phyloP scores from a whole-genome alignment of 1,284 basidiomycete species.

The Moniliella sp. region DNA sequence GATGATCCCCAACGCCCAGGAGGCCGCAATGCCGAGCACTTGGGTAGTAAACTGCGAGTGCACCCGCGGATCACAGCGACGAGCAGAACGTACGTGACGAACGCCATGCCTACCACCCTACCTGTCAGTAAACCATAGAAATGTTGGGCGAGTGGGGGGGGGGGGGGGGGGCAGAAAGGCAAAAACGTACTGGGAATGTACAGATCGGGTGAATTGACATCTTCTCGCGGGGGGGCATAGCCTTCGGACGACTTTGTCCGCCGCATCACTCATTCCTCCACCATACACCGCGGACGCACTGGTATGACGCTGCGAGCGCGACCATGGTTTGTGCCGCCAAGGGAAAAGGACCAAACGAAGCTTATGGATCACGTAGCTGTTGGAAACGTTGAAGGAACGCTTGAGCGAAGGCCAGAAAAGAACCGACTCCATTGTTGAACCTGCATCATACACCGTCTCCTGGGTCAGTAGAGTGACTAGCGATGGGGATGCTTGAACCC shows the following conservation, averaged over 20 bases:
- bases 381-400: slow-evolving; percentile 88
- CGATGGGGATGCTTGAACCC: background rate
- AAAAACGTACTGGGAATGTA: slow-evolving; percentile 69
- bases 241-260: slow-evolving; percentile 4
- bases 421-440: slow-evolving; percentile 7
- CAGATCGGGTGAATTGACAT: slow-evolving; percentile 82
- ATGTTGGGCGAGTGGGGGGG: no score
- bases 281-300: background rate
- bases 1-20: slow-evolving; percentile 44
- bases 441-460: background rate
- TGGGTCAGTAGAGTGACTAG: background rate
- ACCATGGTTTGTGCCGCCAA: slow-evolving; percentile 50
- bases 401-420: slow-evolving; percentile 43
- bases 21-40: slow-evolving; percentile 67
- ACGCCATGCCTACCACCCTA: slow-evolving; percentile 54
- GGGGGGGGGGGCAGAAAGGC: no score
- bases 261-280: slow-evolving; percentile 3
- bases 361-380: slow-evolving; percentile 80
- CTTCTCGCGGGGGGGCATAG: slow-evolving; percentile 70
- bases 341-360: slow-evolving; percentile 76
- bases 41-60: slow-evolving; percentile 67
- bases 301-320: slow-evolving; percentile 16
- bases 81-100: slow-evolving; percentile 82
- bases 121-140: background rate
- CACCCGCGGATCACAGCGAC: slow-evolving; percentile 59